Evolutionary conservation across 1,139 yeast genomes (phyloP).

Genomic region (Magnusiomyces magnusii): DNA sequence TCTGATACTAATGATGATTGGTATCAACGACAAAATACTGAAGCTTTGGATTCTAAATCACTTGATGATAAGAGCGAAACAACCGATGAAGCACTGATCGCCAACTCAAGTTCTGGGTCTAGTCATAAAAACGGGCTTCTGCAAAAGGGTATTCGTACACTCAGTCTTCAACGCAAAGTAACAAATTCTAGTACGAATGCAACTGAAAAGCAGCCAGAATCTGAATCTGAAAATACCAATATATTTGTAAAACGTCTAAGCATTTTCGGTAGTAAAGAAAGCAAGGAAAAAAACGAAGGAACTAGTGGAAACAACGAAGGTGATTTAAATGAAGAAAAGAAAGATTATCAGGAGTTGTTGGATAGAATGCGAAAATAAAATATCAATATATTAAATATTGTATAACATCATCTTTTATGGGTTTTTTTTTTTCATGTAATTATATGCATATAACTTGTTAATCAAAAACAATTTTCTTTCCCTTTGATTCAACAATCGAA

Average conservation of each 20-base stretch:
- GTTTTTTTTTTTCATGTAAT: constrained; percentile 4
- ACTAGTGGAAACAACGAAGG: neutral
- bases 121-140: constrained; percentile 20
- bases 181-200: constrained; percentile 8
- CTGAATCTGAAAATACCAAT: constrained; percentile 2
- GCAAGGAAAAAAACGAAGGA: constrained; percentile 13
- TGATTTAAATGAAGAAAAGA: constrained; percentile 14
- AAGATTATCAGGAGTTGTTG: constrained; percentile 1
- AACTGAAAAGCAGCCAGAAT: constrained; percentile 6
- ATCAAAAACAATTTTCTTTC: constrained; percentile 72
- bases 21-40: neutral
- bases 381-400: neutral
- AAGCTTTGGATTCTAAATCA: neutral
- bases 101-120: constrained; percentile 7
- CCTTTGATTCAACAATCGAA: constrained; percentile 84
- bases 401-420: neutral
- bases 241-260: constrained; percentile 29
- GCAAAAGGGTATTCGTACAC: constrained; percentile 29
- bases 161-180: constrained; percentile 16
- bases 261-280: constrained; percentile 26
- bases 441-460: constrained; percentile 14
- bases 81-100: neutral
- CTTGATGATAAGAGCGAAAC: neutral
- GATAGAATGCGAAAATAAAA: constrained; percentile 6
- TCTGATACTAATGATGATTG: neutral